Base-by-base conservation (phyloP, 495 filamentous ascomycete species). In the Hypoxylon crocopeplum region DNA sequence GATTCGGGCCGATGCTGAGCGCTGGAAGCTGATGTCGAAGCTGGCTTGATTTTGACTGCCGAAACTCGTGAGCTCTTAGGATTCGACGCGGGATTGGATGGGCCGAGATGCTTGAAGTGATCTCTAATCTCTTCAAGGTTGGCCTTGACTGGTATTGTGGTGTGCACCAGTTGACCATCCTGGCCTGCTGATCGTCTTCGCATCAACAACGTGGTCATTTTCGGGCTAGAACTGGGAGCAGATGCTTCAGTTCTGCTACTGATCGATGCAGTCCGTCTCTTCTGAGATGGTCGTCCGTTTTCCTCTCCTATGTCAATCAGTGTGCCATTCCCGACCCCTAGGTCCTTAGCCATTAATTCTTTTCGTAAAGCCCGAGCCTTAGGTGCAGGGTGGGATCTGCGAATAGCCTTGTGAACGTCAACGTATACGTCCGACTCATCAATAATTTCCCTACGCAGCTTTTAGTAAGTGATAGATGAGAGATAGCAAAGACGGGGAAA, bases 391-490 rank as follows among this genome's bases (percentile, higher is more conserved):
- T 70, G 68, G 45, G 68, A 57, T 46, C 94, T 88, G 24, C 94
- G 84, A 59, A 98, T 96, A 5, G 93, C 95, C 73, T 97, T 98
- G 77, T 97, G 84, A 8, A 98, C 92, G 72, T 98, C 94, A 60
- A 98, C 87, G 62, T 92, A 98, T 16, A 98, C 92, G 69, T 97
- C 93, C 3, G 92, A 96, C 71, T 97, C 93, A 68, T 84, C 82
- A 42, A 84, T 83, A 39, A 91, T 91, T 72, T 91, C 88, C 77
- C 86, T 86, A 21, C 12, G 7, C 48, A 57, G 24, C 50, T 60
- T 40, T 69, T 37, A 66, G 67, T 68, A 11, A 64, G 55, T 55
- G 7, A 25, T 2, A 13, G 19, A 13, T 47, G 39, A 41, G 4
- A 21, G 4, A 27, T 49, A 22, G 24, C 29, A 37, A 34, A n/a